phyloP scores from a whole-genome alignment of 2,329 filamentous ascomycete species.

The Rhynchosporium secalis region DNA sequence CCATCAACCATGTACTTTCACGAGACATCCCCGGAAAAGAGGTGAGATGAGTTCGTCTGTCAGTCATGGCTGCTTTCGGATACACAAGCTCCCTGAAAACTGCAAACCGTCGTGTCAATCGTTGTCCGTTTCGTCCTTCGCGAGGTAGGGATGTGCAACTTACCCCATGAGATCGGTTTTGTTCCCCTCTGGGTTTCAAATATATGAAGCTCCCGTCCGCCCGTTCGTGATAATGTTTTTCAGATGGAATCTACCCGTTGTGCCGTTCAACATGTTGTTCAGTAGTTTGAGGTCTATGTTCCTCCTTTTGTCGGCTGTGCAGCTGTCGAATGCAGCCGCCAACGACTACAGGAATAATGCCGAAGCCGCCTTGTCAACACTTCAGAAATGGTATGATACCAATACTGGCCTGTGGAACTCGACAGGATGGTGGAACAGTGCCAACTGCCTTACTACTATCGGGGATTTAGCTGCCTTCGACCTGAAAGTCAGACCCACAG shows the following conservation, averaged over 20 bases:
- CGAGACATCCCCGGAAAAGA: constrained; percentile 5
- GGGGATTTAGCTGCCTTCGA: constrained; percentile 48
- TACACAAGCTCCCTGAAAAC: constrained; percentile 14
- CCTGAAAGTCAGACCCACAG: constrained; percentile 39
- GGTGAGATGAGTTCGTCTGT: constrained; percentile 21
- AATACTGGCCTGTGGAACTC: constrained; percentile 63
- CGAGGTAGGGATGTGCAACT: constrained; percentile 18
- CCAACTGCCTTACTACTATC: constrained; percentile 63
- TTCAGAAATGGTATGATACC: constrained; percentile 63
- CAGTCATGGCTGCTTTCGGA: constrained; percentile 1
- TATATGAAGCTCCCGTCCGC: constrained; percentile 18
- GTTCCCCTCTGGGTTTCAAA: constrained; percentile 6
- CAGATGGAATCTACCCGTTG: constrained; percentile 1
- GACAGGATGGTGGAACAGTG: constrained; percentile 73
- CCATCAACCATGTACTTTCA: not conserved
- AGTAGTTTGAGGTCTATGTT: constrained; percentile 14
- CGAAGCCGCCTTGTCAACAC: constrained; percentile 42
- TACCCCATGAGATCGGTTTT: constrained; percentile 21
- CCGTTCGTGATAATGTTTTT: not conserved
- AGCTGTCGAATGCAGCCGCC: constrained; percentile 7
- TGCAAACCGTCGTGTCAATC: constrained; percentile 20
- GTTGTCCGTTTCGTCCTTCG: constrained; percentile 19
- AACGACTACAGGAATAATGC: constrained; percentile 30
- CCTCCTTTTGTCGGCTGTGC: constrained; percentile 14
- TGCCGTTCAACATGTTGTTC: constrained; percentile 16